Conservation (phyloP, 257 asterid genomes). For the Salvia miltiorrhiza region DNA sequence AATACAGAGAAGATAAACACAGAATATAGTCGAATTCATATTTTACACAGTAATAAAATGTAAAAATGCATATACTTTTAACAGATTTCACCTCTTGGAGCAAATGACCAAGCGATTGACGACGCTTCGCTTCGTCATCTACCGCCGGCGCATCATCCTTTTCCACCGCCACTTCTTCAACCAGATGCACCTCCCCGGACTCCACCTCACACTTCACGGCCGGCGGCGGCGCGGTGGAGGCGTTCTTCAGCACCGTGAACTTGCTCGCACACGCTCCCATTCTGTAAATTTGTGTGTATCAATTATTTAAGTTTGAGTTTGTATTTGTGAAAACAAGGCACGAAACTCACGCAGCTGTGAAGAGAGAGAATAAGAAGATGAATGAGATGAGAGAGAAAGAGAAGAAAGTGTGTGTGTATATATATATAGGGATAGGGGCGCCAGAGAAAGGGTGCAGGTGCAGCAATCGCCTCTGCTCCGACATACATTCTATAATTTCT, state of each 20-base stretch:
- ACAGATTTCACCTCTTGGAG: conserved; percentile 39
- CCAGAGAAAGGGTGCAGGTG: conserved; percentile 19
- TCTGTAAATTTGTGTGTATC: background rate
- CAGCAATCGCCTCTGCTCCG: conserved; percentile 28
- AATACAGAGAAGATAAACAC: too few species aligned
- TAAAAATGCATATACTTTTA: conserved; percentile 1
- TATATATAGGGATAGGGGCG: conserved; percentile 21
- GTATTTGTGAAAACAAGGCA: background rate
- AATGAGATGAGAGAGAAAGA: conserved; percentile 19
- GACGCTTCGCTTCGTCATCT: conserved; percentile 30
- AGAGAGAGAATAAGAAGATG: conserved; percentile 18
- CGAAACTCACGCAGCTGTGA: background rate
- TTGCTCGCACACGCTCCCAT: conserved; percentile 72
- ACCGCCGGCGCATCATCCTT: conserved; percentile 26
- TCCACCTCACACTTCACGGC: conserved; percentile 26
- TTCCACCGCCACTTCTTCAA: conserved; percentile 17
- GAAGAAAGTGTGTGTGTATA: conserved; percentile 4
- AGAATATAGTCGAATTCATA: background rate
- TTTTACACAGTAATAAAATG: background rate
- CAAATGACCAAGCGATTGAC: conserved; percentile 46
- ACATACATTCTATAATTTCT: conserved; percentile 35
- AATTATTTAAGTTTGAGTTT: background rate
- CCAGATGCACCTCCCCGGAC: conserved; percentile 26
- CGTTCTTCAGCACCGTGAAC: conserved; percentile 35
- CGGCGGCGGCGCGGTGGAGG: conserved; percentile 35